Evolutionary conservation across 163 green algal species (phyloP).

Genomic region (Botryococcus braunii): DNA sequence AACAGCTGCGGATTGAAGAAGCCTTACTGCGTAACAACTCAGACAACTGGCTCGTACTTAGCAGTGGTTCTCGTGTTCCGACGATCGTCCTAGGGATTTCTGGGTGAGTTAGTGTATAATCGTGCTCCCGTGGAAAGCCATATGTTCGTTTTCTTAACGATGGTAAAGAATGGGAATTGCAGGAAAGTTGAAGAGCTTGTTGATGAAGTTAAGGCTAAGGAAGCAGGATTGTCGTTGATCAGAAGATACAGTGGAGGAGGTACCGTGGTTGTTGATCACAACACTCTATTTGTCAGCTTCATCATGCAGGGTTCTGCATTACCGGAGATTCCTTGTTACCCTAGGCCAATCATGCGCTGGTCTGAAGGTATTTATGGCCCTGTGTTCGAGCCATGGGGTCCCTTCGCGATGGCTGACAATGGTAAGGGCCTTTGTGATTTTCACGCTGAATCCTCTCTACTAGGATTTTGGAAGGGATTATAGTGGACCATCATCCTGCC

Average conservation of each 20-base stretch:
- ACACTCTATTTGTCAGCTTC: slow-evolving; percentile 77
- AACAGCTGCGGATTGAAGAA: slow-evolving; percentile 79
- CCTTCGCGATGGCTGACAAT: slow-evolving; percentile 51
- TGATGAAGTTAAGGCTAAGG: slow-evolving; percentile 30
- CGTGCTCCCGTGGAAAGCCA: neutral
- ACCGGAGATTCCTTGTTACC: slow-evolving; percentile 30
- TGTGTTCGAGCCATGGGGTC: slow-evolving; percentile 42
- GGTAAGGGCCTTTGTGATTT: slow-evolving; percentile 36
- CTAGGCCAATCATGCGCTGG: slow-evolving; percentile 86
- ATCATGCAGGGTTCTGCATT: slow-evolving; percentile 54
- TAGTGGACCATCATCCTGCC: too few species aligned
- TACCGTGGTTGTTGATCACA: slow-evolving; percentile 86
- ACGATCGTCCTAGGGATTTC: slow-evolving; percentile 94
- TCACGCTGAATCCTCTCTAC: too few species aligned
- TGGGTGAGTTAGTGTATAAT: slow-evolving; percentile 42
- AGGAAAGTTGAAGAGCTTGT: slow-evolving; percentile 75
- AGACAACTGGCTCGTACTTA: slow-evolving; percentile 82
- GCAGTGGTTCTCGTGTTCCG: slow-evolving; percentile 59
- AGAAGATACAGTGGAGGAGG: slow-evolving; percentile 80
- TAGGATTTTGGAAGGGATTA: too few species aligned
- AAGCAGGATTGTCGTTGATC: slow-evolving; percentile 47
- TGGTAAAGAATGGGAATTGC: slow-evolving; percentile 8
- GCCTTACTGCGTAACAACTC: slow-evolving; percentile 56
- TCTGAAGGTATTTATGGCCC: slow-evolving; percentile 60
- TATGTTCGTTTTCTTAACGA: slow-evolving; percentile 1